Conservation (phyloP, 2,329 filamentous ascomycete species). For the Fonsecaea nubica region DNA sequence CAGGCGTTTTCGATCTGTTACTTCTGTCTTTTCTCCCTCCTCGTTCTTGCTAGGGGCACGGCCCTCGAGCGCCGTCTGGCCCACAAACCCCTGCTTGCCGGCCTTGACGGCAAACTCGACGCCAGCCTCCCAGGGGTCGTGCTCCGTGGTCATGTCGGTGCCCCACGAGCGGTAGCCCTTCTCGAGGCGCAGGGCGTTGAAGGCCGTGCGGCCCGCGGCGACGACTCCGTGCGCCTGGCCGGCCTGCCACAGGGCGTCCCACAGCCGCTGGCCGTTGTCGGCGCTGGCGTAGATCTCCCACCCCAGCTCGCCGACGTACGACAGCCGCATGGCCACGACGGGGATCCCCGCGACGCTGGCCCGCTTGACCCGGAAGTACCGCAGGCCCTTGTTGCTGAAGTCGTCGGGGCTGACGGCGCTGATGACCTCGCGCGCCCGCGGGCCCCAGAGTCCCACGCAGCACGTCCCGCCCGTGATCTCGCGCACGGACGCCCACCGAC, state of each 20-base stretch:
- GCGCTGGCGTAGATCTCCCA: slow-evolving; percentile 69
- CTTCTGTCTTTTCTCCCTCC: slow-evolving; percentile 31
- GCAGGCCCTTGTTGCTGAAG: slow-evolving; percentile 48
- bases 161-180: slow-evolving; percentile 66
- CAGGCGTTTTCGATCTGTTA: slow-evolving; percentile 45
- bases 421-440: slow-evolving; percentile 61
- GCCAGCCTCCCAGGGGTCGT: slow-evolving; percentile 66
- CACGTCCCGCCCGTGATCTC: slow-evolving; percentile 68
- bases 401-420: slow-evolving; percentile 43
- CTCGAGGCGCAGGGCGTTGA: slow-evolving; percentile 65
- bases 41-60: slow-evolving; percentile 40
- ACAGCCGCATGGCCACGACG: slow-evolving; percentile 62
- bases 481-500: slow-evolving; percentile 58
- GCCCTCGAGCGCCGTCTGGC: slow-evolving; percentile 57
- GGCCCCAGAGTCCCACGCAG: slow-evolving; percentile 69
- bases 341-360: slow-evolving; percentile 62
- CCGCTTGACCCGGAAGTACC: slow-evolving; percentile 59
- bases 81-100: slow-evolving; percentile 54
- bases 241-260: slow-evolving; percentile 64
- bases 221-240: slow-evolving; percentile 63
- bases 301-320: slow-evolving; percentile 66
- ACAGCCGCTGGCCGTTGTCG: slow-evolving; percentile 64
- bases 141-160: slow-evolving; percentile 65
- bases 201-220: slow-evolving; percentile 64
- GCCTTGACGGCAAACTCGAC: slow-evolving; percentile 58